These are phyloP conservation scores for Xylaria sp. DNA, from an alignment of 2,329 filamentous ascomycete genomes.

Conservation along the genomic window DNA sequence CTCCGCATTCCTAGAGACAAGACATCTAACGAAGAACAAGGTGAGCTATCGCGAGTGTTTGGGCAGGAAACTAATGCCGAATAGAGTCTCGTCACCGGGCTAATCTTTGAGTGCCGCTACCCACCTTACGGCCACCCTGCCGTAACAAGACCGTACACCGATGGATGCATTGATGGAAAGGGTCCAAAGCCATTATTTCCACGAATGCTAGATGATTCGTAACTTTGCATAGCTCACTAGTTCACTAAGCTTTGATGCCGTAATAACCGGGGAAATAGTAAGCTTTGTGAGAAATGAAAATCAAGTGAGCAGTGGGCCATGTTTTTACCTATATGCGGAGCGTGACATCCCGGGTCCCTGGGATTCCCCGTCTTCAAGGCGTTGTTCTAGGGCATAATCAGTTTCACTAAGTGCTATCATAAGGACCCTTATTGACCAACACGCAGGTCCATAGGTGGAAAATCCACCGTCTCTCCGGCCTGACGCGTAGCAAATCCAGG, in stretches of 20 bases:
- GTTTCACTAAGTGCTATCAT: not conserved
- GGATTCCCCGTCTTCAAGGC: not conserved
- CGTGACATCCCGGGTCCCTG: not conserved
- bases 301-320: not conserved
- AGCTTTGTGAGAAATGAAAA: not conserved
- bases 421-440: not conserved
- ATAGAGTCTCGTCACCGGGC: too few species aligned
- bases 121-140: not conserved
- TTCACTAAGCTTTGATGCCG: not conserved
- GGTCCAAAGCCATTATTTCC: not conserved
- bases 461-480: not conserved
- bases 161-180: too few species aligned
- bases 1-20: too few species aligned
- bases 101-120: too few species aligned
- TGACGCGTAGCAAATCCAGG: not conserved
- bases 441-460: slow-evolving; percentile 15
- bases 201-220: not conserved
- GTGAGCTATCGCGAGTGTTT: too few species aligned
- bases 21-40: too few species aligned
- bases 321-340: slow-evolving; percentile 9
- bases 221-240: slow-evolving; percentile 4
- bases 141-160: slow-evolving; percentile 3
- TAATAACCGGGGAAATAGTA: not conserved
- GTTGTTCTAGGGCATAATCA: not conserved
- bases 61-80: too few species aligned